These are phyloP conservation scores for Endotrypanum monterogeii DNA, from an alignment of 208 protist genomes.

Conservation along the genomic window DNA sequence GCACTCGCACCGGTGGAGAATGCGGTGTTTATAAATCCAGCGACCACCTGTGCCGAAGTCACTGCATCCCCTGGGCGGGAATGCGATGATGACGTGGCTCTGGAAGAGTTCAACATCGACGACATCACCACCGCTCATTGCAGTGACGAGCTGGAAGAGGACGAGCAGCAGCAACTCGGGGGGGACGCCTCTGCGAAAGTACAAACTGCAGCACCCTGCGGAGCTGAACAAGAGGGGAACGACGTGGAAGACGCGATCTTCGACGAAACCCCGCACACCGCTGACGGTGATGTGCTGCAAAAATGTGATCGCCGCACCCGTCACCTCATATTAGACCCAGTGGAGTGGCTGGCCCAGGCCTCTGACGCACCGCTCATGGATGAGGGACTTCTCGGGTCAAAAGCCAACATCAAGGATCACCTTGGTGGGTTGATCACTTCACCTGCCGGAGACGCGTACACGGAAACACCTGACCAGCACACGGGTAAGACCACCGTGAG, in stretches of 20 bases:
- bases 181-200: not conserved
- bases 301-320: not conserved
- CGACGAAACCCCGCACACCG: not conserved
- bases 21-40: not conserved
- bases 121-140: not conserved
- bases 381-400: conserved; percentile 16
- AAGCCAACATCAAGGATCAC: conserved; percentile 11
- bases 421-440: not conserved
- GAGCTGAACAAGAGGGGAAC: not conserved
- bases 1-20: not conserved
- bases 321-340: conserved; percentile 44
- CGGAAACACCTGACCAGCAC: not conserved
- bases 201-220: not conserved
- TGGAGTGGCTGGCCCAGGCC: conserved; percentile 53
- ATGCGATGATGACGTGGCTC: not conserved
- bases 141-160: not conserved
- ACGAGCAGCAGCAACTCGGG: not conserved
- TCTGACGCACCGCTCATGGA: conserved; percentile 50
- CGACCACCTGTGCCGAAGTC: too few species aligned
- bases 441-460: not conserved
- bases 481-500: not conserved
- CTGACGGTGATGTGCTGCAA: not conserved
- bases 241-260: not conserved
- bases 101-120: not conserved
- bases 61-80: not conserved